Base-by-base conservation (phyloP, 192 early-diverging fungal species). In the Fimicolochytrium jonesii region DNA sequence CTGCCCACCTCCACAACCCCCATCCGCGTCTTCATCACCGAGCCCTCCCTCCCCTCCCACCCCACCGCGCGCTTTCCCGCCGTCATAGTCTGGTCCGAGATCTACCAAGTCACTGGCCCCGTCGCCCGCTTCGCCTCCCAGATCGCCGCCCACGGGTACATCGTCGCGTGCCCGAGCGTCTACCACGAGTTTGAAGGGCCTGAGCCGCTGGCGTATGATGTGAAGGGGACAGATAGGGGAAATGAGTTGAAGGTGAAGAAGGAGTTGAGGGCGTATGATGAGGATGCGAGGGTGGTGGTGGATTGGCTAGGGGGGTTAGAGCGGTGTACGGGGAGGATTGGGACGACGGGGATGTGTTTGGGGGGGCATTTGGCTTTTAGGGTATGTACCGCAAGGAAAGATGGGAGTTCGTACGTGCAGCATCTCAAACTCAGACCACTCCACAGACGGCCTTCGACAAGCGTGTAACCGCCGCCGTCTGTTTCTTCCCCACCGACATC, bases 401-500 rank as follows among this genome's bases (percentile, higher is more conserved):
- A n/a, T n/a, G n/a, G n/a, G n/a, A n/a, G n/a, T n/a, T n/a, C n/a
- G n/a, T n/a, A n/a, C n/a, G n/a, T n/a, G n/a, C n/a, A n/a, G n/a
- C n/a, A n/a, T n/a, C n/a, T n/a, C n/a, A n/a, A n/a, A n/a, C n/a
- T n/a, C n/a, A n/a, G n/a, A n/a, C n/a, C n/a, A n/a, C n/a, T n/a
- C n/a, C n/a, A n/a, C n/a, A 25, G 25, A 50, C 39, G 25, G 84
- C 84, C 9, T 79, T 87, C 43, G 85, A 87, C 49, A 59, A 60
- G 7, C 62, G 85, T 5, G 82, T 87, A 4, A 46, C 64, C 22
- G 75, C 81, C 2, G 67, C 69, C 25, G 77, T 84, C 5, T 83
- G 85, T 48, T 84, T 76, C 61, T 82, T 85, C 68, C 79, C 86
- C 6, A 87, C 86, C 0, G 86, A 87, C 60, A 86, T 87, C 35